Percentiles rank a stretch among this genome's conserved stretches.
Conservation (phyloP, 2,329 filamentous ascomycete genomes). For the Fusarium tjaetaba region DNA sequence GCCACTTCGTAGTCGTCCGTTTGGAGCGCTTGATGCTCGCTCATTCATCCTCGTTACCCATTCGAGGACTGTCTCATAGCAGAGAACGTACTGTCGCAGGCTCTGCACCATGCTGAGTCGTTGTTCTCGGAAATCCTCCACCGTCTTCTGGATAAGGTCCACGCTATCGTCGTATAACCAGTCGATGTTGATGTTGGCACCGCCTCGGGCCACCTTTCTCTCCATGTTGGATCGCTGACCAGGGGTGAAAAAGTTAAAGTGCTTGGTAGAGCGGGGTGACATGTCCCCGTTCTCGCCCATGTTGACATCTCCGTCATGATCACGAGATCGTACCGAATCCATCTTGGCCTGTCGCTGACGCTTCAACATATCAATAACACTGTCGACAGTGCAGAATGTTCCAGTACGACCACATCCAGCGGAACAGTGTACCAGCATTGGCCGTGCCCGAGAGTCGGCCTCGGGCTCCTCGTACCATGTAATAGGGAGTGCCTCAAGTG, state of each 20-base stretch:
- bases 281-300: conserved; percentile 52
- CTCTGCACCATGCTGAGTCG: conserved; percentile 97
- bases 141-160: conserved; percentile 86
- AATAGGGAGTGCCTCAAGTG: conserved; percentile 48
- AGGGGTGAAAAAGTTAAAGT: conserved; percentile 36
- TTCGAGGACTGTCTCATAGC: conserved; percentile 93
- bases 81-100: conserved; percentile 90
- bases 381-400: conserved; percentile 96
- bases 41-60: conserved; percentile 73
- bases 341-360: conserved; percentile 68
- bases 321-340: conserved; percentile 26
- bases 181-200: conserved; percentile 55
- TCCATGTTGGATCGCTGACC: conserved; percentile 27
- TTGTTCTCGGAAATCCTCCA: conserved; percentile 90
- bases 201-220: conserved; percentile 14
- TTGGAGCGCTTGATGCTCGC: conserved; percentile 24
- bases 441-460: conserved; percentile 62
- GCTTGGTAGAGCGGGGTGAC: conserved; percentile 44
- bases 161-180: conserved; percentile 77
- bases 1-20: conserved; percentile 45
- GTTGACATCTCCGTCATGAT: conserved; percentile 56
- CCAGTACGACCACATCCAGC: conserved; percentile 96
- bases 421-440: conserved; percentile 93
- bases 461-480: conserved; percentile 70
- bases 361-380: conserved; percentile 95